Evolutionary conservation across 148 eudicot species (phyloP).

Genomic region (Cornus suecica): DNA sequence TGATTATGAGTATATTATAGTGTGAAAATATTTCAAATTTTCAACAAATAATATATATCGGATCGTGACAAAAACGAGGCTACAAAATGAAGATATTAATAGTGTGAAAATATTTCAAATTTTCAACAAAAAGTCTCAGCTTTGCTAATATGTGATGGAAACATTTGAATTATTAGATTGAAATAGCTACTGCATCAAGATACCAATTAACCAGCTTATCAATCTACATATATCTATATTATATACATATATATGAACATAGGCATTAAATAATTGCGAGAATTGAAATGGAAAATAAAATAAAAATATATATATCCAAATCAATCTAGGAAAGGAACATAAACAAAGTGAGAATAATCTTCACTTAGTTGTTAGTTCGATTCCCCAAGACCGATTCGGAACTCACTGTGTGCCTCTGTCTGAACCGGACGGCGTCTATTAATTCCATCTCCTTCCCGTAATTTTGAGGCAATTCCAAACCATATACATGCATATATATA

Average conservation of each 20-base stretch:
- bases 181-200: no score
- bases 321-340: not conserved
- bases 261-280: no score
- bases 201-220: no score
- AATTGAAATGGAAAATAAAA: not conserved
- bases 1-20: no score
- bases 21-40: no score
- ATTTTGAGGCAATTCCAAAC: slow-evolving; percentile 1
- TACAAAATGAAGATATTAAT: not conserved
- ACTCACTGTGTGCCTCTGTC: slow-evolving; percentile 6
- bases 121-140: no score
- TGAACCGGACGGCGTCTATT: slow-evolving; percentile 3
- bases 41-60: slow-evolving; percentile 1
- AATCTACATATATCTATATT: no score
- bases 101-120: not conserved
- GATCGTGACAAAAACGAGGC: not conserved
- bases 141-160: no score
- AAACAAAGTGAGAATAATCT: not conserved
- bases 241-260: no score
- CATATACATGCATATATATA: no score
- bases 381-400: not conserved
- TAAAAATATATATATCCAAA: not conserved
- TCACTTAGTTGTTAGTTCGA: not conserved
- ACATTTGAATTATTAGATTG: no score
- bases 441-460: not conserved